Base-by-base conservation (phyloP, 192 early-diverging fungal species). In the Backusella macrospora region DNA sequence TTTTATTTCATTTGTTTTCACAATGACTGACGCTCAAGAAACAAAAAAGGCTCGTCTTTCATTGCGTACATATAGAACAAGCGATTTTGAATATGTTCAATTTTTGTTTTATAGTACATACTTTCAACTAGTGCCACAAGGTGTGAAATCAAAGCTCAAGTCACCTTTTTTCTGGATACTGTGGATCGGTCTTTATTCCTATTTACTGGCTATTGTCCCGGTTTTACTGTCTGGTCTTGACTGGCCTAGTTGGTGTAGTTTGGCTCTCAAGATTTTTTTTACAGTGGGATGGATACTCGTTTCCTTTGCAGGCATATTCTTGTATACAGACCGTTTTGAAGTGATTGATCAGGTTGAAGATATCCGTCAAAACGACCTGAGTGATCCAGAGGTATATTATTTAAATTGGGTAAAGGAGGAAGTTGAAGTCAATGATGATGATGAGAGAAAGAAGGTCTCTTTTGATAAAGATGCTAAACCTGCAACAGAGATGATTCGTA, bases 311-410 rank as follows among this genome's bases (percentile, higher is more conserved):
- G 73, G 52, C 4, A 5, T 82, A 14, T 74, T 82, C 42, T 59
- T 74, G 6, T 45, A 65, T 13, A 77, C 73, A 1, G 80, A 82
- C 26, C 69, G 71, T 34, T 72, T 78, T 46, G 80, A 78, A 10
- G 59, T 68, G 0, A 55, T 68, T 38, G 70, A 65, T 5, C 55
- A 66, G 15, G 73, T 82, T 8, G 76, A 82, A 34, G 38, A 68
- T 39, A 74, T 21, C 29, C 52, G 74, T 8, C 68, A 72, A 39
- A 78, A 76, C 37, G 80, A 82, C 34, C 26, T 82, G 62, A 63
- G 45, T 23, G 76, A 82, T 49, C 77, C 77, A 1, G 73, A 82
- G 37, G 40, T 47, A 40, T 75, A 70, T 29, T 82, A 82, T 69
- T 62, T 82, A 21, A 70, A 73, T 18, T 73, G 62, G 47, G 37